These are phyloP conservation scores for Chlamydomonas reinhardtii DNA, from an alignment of 163 green algal species.

Conservation along the genomic window DNA sequence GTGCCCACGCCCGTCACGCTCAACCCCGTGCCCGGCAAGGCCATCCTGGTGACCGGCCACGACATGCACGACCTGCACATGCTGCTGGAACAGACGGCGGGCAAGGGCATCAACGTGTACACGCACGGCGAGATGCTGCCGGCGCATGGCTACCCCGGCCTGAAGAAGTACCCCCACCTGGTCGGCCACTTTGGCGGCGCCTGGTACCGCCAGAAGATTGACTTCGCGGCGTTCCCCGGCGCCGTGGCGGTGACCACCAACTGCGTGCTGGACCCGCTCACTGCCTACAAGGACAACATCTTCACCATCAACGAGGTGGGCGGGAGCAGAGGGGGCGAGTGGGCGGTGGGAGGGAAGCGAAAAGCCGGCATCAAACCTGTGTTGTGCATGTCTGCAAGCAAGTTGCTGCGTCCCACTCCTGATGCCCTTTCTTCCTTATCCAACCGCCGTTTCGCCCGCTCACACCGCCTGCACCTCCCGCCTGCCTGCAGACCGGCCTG, in stretches of 20 bases:
- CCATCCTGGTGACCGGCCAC: slow-evolving; percentile 80
- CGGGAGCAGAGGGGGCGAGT: background rate
- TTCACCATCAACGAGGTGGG: slow-evolving; percentile 74
- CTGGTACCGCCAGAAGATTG: slow-evolving; percentile 80
- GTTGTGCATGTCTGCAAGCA: background rate
- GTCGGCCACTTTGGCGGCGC: slow-evolving; percentile 77
- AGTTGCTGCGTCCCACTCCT: background rate
- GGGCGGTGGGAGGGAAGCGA: no score
- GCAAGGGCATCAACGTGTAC: slow-evolving; percentile 84
- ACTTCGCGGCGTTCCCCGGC: slow-evolving; percentile 58
- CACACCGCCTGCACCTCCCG: no score
- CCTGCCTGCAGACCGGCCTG: slow-evolving; percentile 37
- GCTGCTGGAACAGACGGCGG: slow-evolving; percentile 68
- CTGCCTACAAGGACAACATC: slow-evolving; percentile 70
- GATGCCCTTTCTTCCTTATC: background rate
- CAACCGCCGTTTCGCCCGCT: background rate
- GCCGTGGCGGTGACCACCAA: slow-evolving; percentile 65
- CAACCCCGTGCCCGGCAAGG: slow-evolving; percentile 61
- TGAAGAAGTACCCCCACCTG: slow-evolving; percentile 81
- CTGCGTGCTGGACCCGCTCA: slow-evolving; percentile 76
- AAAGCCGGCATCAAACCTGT: background rate
- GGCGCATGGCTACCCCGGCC: slow-evolving; percentile 81
- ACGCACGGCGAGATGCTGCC: slow-evolving; percentile 90
- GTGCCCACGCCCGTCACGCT: slow-evolving; percentile 72
- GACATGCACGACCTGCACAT: slow-evolving; percentile 70